These are phyloP conservation scores for Amanita rimosa DNA, from an alignment of 768 basidiomycete species.

Conservation along the genomic window DNA sequence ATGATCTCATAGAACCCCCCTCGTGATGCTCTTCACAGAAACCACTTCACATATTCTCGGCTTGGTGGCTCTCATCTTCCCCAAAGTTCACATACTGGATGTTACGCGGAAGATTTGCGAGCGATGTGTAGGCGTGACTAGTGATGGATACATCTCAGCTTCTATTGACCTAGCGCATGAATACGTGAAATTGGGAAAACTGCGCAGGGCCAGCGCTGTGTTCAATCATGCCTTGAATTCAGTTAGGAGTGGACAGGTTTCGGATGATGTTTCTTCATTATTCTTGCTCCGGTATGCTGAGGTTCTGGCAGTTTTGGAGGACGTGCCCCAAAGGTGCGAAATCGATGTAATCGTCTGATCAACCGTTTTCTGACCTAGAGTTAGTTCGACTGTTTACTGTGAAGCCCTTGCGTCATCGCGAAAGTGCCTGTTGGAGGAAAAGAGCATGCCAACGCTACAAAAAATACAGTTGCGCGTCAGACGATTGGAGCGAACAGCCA, in stretches of 20 bases:
- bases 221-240: slow-evolving; percentile 45
- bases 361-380: background rate
- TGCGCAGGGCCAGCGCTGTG: slow-evolving; percentile 50
- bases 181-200: slow-evolving; percentile 69
- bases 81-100: slow-evolving; percentile 58
- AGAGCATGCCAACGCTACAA: slow-evolving; percentile 35
- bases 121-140: slow-evolving; percentile 24
- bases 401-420: slow-evolving; percentile 45
- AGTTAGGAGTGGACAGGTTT: slow-evolving; percentile 30
- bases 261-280: slow-evolving; percentile 39
- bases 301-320: slow-evolving; percentile 47
- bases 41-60: slow-evolving; percentile 54
- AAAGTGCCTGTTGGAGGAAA: slow-evolving; percentile 29
- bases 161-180: slow-evolving; percentile 72
- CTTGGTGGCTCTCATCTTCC: slow-evolving; percentile 51
- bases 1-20: background rate
- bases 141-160: slow-evolving; percentile 43
- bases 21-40: slow-evolving; percentile 23
- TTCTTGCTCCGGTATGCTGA: slow-evolving; percentile 61
- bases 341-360: background rate
- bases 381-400: slow-evolving; percentile 41
- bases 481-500: slow-evolving; percentile 55
- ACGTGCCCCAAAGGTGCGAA: slow-evolving; percentile 45
- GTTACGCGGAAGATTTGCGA: slow-evolving; percentile 52
- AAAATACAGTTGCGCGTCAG: slow-evolving; percentile 50